phyloP scores from a whole-genome alignment of 495 filamentous ascomycete genomes.

The Aspergillus biplanus region DNA sequence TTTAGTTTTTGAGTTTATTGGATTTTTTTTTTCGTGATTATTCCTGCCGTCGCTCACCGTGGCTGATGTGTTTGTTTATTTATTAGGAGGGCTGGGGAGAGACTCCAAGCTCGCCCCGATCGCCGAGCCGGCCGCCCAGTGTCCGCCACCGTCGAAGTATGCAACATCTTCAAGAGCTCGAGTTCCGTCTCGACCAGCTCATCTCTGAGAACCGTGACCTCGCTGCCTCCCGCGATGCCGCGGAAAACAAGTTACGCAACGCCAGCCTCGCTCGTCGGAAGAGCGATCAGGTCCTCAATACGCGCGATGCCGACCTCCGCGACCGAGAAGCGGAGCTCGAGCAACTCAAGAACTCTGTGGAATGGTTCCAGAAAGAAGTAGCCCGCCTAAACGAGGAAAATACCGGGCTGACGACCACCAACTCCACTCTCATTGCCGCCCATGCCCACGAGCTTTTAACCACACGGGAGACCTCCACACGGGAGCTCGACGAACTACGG shows the following conservation, averaged over 20 bases:
- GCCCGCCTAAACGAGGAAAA: conserved; percentile 73
- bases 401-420: conserved; percentile 69
- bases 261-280: conserved; percentile 55
- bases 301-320: conserved; percentile 57
- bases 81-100: conserved; percentile 91
- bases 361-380: conserved; percentile 79
- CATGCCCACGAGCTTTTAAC: conserved; percentile 67
- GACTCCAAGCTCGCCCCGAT: conserved; percentile 85
- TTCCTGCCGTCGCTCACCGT: neutral
- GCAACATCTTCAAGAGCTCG: conserved; percentile 85
- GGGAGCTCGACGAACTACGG: conserved; percentile 67
- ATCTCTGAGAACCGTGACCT: conserved; percentile 79
- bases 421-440: conserved; percentile 64
- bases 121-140: conserved; percentile 93
- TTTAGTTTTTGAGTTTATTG: conserved; percentile 17
- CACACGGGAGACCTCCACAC: conserved; percentile 52
- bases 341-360: conserved; percentile 73
- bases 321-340: conserved; percentile 78
- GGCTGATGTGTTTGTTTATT: conserved; percentile 20
- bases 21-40: conserved; percentile 32
- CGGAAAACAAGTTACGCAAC: conserved; percentile 66
- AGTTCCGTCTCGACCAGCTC: conserved; percentile 74
- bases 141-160: conserved; percentile 94
- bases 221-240: conserved; percentile 68
- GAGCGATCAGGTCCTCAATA: conserved; percentile 59